phyloP scores from a whole-genome alignment of 2,329 filamentous ascomycete species.

The Tetracladium maxilliforme region DNA sequence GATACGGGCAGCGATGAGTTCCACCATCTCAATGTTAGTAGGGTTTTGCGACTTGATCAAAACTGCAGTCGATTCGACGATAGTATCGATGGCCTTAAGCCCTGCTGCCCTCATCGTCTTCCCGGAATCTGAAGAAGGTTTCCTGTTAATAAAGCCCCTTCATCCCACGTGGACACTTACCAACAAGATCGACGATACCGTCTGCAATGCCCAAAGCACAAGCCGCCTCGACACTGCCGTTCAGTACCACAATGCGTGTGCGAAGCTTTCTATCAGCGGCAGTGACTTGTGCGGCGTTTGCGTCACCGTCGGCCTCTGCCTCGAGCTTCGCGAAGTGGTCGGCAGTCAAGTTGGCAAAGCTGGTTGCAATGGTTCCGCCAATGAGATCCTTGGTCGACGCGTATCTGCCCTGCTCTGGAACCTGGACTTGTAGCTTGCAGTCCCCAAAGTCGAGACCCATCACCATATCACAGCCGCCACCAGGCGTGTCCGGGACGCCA shows the following conservation, averaged over 20 bases:
- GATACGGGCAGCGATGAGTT: conserved; percentile 76
- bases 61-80: conserved; percentile 75
- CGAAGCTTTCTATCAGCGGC: conserved; percentile 40
- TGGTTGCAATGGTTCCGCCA: conserved; percentile 88
- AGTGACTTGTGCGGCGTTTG: conserved; percentile 17
- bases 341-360: conserved; percentile 74
- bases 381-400: conserved; percentile 60
- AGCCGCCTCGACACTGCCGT: conserved; percentile 92
- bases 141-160: conserved; percentile 1
- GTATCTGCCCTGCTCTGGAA: conserved; percentile 71
- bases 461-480: conserved; percentile 56
- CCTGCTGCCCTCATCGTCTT: conserved; percentile 97
- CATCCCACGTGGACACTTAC: conserved; percentile 45
- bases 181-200: conserved; percentile 93
- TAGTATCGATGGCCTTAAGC: conserved; percentile 85
- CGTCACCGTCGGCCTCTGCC: conserved; percentile 26
- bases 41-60: conserved; percentile 83
- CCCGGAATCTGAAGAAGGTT: conserved; percentile 64
- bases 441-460: conserved; percentile 81
- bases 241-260: conserved; percentile 87
- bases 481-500: conserved; percentile 28
- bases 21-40: conserved; percentile 65
- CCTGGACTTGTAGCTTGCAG: conserved; percentile 94
- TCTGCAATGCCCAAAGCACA: conserved; percentile 92
- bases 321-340: conserved; percentile 78